Base-by-base conservation (phyloP, 805 yeast genomes). In the Priceomyces haplophilus region DNA sequence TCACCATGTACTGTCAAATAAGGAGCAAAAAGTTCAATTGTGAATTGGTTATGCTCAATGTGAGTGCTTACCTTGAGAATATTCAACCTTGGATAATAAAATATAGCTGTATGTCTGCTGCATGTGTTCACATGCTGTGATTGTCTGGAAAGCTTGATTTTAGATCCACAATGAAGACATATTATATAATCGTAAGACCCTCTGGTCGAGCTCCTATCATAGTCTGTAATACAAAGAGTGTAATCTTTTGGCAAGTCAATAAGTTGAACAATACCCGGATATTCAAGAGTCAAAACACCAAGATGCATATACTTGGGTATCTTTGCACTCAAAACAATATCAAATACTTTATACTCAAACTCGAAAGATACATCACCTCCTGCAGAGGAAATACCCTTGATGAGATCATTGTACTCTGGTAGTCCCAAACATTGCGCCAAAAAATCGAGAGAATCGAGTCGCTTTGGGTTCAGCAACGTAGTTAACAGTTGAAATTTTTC, bases 1-100 rank as follows among this genome's bases (percentile, higher is more conserved):
- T 86, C 93, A 17, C 95, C 95, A 59, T 85, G 89, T 4, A 71
- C 68, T 42, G 87, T 84, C 55, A 86, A 63, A 55, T 84, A 86
- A 11, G 91, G 93, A 0, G 87, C 85, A 42, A 76, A 76, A 48
- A 77, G 69, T 7, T 67, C 56, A 2, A 64, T 44, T 25, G 55
- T 61, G 7, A 61, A 47, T 6, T 59, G 60, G 29, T 56, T 51
- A 10, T 44, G 48, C 2, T 61, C 63, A 20, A 61, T 51, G 30
- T 53, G 54, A 4, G 61, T 55, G 19, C 56, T 48, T 2, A 62
- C 46, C 34, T 61, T 42, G 43, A 61, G 45, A 38, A 44, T 30
- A 55, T 64, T 59, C 56, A 51, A 49, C 46, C 60, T 42, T 19
- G 58, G 62, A 44, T 48, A 43, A 45, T 53, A 63, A 43, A 58